Base-by-base conservation (phyloP, 2,329 filamentous ascomycete genomes). In the Alternaria sp. region DNA sequence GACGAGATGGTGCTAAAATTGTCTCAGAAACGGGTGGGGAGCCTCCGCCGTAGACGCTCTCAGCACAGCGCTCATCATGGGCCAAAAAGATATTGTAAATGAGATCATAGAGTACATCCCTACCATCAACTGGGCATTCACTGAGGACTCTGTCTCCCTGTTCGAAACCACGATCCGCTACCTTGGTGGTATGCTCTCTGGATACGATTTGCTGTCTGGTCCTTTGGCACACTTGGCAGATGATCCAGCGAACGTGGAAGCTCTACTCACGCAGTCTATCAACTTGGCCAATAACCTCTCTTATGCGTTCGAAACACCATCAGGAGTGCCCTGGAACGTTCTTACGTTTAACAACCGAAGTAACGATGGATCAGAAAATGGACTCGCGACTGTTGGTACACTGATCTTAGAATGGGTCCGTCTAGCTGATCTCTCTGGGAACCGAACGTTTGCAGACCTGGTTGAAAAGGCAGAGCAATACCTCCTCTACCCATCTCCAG, bases 111-210 rank as follows among this genome's bases (percentile, higher is more conserved):
- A 90, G 6, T 89, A 89, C 73, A 86, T 97, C 46, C 85, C 87
- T 0, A 86, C 80, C 0, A 90, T 96, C 71, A 83, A 96, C 77
- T 97, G 92, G 73, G 85, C 85, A 43, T 81, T 83, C 11, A 91
- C 90, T 3, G 11, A 61, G 0, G 64, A 63, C 2, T 79, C 83
- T 10, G 88, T 97, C 50, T 94, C 90, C 38, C 79, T 97, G 8
- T 97, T 97, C 71, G 93, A 97, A 79, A 96, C 92, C 0, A 97
- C 92, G 0, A 97, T 97, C 72, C 89, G 93, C 28, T 97, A 97
- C 71, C 81, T 97, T 1, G 93, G 87, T 10, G 93, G 93, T 16
- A 84, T 97, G 70, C 74, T 97, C 9, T 91, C 93, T 3, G 92
- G 84, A 4, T 90, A 92, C 69, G 90, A 92, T 74, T 84, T 97